Percentiles rank a stretch among this genome's conserved stretches.
These are phyloP conservation scores for Suhomyces chickasaworum DNA, from an alignment of 1,139 yeast genomes.

Conservation along the genomic window DNA sequence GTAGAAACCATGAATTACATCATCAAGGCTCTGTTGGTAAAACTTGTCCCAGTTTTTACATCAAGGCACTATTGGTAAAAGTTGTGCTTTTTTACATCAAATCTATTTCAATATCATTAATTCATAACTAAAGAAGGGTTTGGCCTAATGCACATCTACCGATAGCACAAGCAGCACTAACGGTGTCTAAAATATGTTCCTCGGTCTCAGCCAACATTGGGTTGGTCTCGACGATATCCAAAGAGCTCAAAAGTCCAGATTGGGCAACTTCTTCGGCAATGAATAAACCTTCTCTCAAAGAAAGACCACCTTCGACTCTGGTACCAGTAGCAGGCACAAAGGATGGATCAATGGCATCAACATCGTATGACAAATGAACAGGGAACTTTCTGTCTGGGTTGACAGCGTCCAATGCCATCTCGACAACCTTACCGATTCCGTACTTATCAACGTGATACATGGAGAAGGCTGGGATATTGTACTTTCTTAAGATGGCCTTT, in stretches of 20 bases:
- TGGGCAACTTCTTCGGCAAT: slow-evolving; percentile 90
- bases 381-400: slow-evolving; percentile 78
- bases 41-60: no score
- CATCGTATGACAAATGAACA: slow-evolving; percentile 89
- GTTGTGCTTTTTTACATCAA: background rate
- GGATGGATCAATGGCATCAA: slow-evolving; percentile 94
- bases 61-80: no score
- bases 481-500: slow-evolving; percentile 66
- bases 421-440: slow-evolving; percentile 89
- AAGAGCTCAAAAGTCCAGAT: slow-evolving; percentile 79
- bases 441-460: slow-evolving; percentile 96
- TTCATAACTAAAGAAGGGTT: slow-evolving; percentile 58
- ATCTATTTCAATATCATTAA: background rate
- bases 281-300: slow-evolving; percentile 91
- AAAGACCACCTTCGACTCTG: slow-evolving; percentile 93
- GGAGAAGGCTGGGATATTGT: slow-evolving; percentile 82
- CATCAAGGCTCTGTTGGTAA: no score
- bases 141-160: slow-evolving; percentile 96
- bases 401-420: slow-evolving; percentile 82
- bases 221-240: slow-evolving; percentile 93
- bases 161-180: slow-evolving; percentile 85
- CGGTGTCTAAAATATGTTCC: slow-evolving; percentile 77
- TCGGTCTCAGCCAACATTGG: slow-evolving; percentile 85
- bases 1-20: no score
- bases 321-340: slow-evolving; percentile 98